Evolutionary conservation across 176 grass and related monocot species (phyloP).

Genomic region (Juncus effusus): DNA sequence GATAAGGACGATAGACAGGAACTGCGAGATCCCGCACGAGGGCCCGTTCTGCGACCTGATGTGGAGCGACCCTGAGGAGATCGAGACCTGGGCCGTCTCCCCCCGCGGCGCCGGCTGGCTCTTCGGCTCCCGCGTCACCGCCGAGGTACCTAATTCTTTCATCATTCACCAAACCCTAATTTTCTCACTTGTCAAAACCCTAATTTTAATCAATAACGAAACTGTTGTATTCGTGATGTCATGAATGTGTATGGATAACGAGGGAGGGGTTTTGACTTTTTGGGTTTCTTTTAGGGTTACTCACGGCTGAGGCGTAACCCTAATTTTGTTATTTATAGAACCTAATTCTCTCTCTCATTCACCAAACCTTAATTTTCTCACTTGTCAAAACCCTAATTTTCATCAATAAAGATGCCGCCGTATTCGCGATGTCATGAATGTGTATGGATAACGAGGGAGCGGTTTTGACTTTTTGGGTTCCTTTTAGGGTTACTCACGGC

Average conservation of each 20-base stretch:
- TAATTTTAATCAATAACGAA: too few species aligned
- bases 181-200: too few species aligned
- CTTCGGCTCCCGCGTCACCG: constrained; percentile 87
- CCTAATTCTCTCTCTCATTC: background rate
- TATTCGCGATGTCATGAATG: background rate
- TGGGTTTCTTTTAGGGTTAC: background rate
- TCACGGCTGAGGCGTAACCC: background rate
- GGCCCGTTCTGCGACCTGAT: constrained; percentile 97
- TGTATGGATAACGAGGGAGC: background rate
- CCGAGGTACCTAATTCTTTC: constrained; percentile 48
- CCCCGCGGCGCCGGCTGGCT: constrained; percentile 98
- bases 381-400: too few species aligned
- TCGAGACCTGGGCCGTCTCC: constrained; percentile 96
- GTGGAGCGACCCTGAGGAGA: constrained; percentile 99
- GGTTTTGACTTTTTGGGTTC: background rate
- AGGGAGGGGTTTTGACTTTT: background rate
- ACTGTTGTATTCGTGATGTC: too few species aligned
- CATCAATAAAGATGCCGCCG: too few species aligned
- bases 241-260: background rate
- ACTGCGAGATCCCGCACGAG: constrained; percentile 98
- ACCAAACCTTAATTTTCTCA: too few species aligned
- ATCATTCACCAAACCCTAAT: too few species aligned
- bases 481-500: background rate
- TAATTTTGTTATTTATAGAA: too few species aligned
- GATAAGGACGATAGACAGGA: constrained; percentile 93